Conservation (phyloP, 2,329 filamentous ascomycete species). For the Thielaviopsis musarum region DNA sequence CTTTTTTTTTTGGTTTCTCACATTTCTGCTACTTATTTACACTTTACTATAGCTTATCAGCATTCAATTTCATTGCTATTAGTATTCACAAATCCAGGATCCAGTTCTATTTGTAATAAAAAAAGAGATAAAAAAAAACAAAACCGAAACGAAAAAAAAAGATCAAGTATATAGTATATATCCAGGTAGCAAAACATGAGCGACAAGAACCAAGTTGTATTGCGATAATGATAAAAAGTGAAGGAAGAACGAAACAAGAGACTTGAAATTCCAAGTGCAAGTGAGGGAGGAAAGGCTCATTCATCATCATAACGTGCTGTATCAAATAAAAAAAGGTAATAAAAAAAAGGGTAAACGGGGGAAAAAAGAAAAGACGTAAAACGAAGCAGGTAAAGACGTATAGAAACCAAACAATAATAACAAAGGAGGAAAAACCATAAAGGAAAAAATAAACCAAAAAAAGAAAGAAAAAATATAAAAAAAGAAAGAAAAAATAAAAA, state of each 20-base stretch:
- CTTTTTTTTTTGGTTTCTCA: not conserved
- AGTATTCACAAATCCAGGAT: too few relatives aligned
- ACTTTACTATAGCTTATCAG: not conserved
- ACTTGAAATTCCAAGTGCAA: not conserved
- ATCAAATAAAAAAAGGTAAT: not conserved
- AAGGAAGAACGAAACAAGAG: not conserved
- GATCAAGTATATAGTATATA: not conserved
- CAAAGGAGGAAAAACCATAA: not conserved
- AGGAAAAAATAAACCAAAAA: not conserved
- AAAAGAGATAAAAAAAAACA: too few relatives aligned
- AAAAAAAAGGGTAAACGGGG: not conserved
- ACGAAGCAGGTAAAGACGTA: not conserved
- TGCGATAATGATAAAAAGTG: not conserved
- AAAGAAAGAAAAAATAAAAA: not conserved
- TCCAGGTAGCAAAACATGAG: not conserved
- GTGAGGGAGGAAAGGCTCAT: not conserved
- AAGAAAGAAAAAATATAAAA: not conserved
- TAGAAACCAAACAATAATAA: constrained; percentile 1
- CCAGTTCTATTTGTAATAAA: too few relatives aligned
- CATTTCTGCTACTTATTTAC: too few relatives aligned
- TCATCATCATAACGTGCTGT: not conserved
- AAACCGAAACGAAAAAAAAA: not conserved
- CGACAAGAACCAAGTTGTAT: not conserved
- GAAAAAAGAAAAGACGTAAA: too few relatives aligned
- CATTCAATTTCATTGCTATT: not conserved